Conservation (phyloP, 2,329 filamentous ascomycete genomes). For the Aspergillus sp. region DNA sequence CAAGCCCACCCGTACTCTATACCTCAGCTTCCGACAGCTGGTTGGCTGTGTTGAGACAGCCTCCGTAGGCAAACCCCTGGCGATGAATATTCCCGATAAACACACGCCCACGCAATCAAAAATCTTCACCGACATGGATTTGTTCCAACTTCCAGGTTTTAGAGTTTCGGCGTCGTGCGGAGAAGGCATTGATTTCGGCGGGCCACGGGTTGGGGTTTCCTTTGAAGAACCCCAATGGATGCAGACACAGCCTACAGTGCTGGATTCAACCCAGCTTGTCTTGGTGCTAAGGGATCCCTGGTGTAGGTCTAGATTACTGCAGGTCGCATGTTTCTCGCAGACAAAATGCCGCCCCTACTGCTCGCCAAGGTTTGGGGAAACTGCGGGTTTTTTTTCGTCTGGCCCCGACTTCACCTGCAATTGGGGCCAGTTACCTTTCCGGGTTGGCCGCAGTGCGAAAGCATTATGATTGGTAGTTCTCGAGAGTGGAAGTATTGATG, state of each 20-base stretch:
- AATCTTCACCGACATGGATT: slow-evolving; percentile 4
- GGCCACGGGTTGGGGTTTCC: background rate
- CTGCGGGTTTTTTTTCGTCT: slow-evolving; percentile 4
- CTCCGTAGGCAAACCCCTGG: background rate
- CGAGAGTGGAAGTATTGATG: background rate
- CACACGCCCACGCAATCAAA: background rate
- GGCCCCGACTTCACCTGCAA: background rate
- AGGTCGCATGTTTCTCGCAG: slow-evolving; percentile 2
- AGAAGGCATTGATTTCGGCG: slow-evolving; percentile 5
- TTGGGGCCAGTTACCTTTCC: slow-evolving; percentile 14
- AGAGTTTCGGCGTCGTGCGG: slow-evolving; percentile 4
- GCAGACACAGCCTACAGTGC: background rate
- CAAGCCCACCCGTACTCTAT: background rate
- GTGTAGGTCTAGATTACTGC: background rate
- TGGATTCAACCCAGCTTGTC: background rate
- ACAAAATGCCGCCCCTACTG: background rate
- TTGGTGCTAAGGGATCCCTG: background rate
- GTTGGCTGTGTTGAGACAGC: background rate
- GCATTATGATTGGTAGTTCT: slow-evolving; percentile 16
- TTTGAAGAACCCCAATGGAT: background rate
- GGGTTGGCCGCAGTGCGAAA: slow-evolving; percentile 16
- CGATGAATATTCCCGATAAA: background rate
- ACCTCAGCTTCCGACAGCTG: background rate
- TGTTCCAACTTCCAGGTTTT: background rate
- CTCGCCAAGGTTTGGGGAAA: background rate